Evolutionary conservation across 2,329 filamentous ascomycete genomes (phyloP).

Genomic region (Penicillium sp.): DNA sequence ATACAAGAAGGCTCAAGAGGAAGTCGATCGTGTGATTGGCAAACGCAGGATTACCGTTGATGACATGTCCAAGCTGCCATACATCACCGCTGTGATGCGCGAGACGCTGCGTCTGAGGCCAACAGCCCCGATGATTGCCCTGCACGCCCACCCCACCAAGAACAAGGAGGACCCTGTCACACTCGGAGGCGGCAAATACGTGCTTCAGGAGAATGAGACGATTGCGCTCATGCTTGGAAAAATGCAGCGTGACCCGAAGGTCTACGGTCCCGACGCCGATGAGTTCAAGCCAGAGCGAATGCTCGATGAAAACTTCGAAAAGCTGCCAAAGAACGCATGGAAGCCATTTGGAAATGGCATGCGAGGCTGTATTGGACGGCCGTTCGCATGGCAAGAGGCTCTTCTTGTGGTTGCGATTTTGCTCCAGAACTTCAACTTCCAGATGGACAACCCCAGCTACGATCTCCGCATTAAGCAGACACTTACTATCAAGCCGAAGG

Average conservation of each 20-base stretch:
- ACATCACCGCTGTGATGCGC: slow-evolving; percentile 62
- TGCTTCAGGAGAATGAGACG: slow-evolving; percentile 52
- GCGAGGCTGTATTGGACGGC: slow-evolving; percentile 68
- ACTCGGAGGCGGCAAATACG: slow-evolving; percentile 62
- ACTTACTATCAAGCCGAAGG: slow-evolving; percentile 47
- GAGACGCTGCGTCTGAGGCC: slow-evolving; percentile 63
- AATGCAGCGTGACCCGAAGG: slow-evolving; percentile 60
- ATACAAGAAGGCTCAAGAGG: slow-evolving; percentile 62
- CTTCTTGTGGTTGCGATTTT: slow-evolving; percentile 61
- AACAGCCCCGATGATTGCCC: slow-evolving; percentile 55
- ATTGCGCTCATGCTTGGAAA: slow-evolving; percentile 53
- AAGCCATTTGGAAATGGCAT: slow-evolving; percentile 74
- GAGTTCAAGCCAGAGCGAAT: slow-evolving; percentile 71
- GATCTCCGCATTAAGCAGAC: slow-evolving; percentile 40
- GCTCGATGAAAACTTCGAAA: slow-evolving; percentile 66
- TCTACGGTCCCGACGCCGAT: slow-evolving; percentile 64
- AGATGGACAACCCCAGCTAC: slow-evolving; percentile 56
- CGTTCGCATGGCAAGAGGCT: slow-evolving; percentile 73
- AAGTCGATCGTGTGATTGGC: slow-evolving; percentile 66
- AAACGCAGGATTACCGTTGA: slow-evolving; percentile 57
- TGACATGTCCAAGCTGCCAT: slow-evolving; percentile 63
- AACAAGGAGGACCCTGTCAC: slow-evolving; percentile 44
- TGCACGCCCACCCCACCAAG: slow-evolving; percentile 49
- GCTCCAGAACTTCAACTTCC: slow-evolving; percentile 70
- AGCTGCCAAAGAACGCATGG: slow-evolving; percentile 62